A percentile compares a stretch with the other conserved stretches of the same genome.
phyloP scores from a whole-genome alignment of 225 moss, liverwort and hornwort genomes.

The Marchantia polymorpha region DNA sequence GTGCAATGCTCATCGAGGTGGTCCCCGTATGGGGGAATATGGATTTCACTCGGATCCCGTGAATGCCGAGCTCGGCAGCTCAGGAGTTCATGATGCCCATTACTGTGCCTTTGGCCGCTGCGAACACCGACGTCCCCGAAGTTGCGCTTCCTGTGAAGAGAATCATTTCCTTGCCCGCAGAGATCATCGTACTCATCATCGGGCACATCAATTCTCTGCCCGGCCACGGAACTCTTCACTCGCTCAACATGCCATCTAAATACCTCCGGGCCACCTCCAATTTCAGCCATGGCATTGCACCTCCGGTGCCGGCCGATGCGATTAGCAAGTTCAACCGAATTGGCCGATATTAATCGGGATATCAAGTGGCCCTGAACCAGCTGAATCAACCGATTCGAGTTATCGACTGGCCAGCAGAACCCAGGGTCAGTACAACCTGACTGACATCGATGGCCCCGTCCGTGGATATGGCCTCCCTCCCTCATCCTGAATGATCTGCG shows the following conservation, averaged over 20 bases:
- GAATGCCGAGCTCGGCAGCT: slow-evolving; percentile 56
- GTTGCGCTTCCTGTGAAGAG: slow-evolving; percentile 62
- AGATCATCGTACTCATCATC: slow-evolving; percentile 56
- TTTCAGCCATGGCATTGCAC: not conserved
- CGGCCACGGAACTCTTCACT: no score
- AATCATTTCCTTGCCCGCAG: slow-evolving; percentile 49
- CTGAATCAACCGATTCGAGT: no score
- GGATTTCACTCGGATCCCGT: slow-evolving; percentile 63
- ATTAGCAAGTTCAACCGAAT: not conserved
- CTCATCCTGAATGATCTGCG: no score
- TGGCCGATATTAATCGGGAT: no score
- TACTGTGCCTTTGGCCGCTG: slow-evolving; percentile 51
- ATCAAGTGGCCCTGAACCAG: no score
- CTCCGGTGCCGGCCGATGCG: not conserved
- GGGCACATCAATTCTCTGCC: slow-evolving; percentile 40
- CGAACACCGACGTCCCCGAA: slow-evolving; percentile 54
- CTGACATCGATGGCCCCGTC: no score
- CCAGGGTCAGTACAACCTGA: no score
- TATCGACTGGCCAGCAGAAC: no score
- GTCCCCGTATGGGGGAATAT: slow-evolving; percentile 55
- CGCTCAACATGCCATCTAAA: no score
- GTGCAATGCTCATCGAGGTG: slow-evolving; percentile 48
- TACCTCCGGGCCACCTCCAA: no score
- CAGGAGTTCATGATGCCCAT: slow-evolving; percentile 43
- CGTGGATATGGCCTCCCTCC: no score